These are phyloP conservation scores for Rozella allomycis DNA, from an alignment of 371 early-diverging fungal genomes.

Conservation along the genomic window DNA sequence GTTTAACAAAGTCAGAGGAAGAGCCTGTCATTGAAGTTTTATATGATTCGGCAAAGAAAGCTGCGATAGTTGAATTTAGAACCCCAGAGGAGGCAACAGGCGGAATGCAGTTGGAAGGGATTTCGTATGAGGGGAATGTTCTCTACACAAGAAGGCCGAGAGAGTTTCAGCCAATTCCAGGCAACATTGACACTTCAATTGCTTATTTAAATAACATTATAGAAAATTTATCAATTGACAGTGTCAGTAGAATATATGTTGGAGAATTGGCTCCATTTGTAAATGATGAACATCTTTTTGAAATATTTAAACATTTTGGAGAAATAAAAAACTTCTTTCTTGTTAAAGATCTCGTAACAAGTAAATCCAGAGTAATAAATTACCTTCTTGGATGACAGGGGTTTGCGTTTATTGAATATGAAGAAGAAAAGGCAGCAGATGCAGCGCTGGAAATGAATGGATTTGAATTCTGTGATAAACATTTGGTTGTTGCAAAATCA, in stretches of 20 bases:
- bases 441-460: conserved; percentile 78
- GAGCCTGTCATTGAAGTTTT: too few species aligned
- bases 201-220: too few species aligned
- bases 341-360: conserved; percentile 58
- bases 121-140: conserved; percentile 51
- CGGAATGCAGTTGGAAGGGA: conserved; percentile 80
- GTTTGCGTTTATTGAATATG: conserved; percentile 89
- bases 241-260: conserved; percentile 78
- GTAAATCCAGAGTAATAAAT: conserved; percentile 47
- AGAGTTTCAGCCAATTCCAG: conserved; percentile 51
- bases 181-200: conserved; percentile 3
- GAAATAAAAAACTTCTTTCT: conserved; percentile 71
- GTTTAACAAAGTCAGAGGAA: too few species aligned
- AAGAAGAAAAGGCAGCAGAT: conserved; percentile 66
- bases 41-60: conserved; percentile 6
- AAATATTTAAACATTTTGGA: conserved; percentile 77
- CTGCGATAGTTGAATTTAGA: conserved; percentile 40
- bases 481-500: conserved; percentile 83
- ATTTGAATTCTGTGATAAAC: conserved; percentile 81
- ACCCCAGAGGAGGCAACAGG: conserved; percentile 68
- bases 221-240: too few species aligned
- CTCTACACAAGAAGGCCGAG: conserved; percentile 84
- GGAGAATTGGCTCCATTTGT: conserved; percentile 76
- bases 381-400: conserved; percentile 27
- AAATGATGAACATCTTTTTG: conserved; percentile 77